These are phyloP conservation scores for Metschnikowia kunwiensis DNA, from an alignment of 805 yeast species.

Conservation along the genomic window DNA sequence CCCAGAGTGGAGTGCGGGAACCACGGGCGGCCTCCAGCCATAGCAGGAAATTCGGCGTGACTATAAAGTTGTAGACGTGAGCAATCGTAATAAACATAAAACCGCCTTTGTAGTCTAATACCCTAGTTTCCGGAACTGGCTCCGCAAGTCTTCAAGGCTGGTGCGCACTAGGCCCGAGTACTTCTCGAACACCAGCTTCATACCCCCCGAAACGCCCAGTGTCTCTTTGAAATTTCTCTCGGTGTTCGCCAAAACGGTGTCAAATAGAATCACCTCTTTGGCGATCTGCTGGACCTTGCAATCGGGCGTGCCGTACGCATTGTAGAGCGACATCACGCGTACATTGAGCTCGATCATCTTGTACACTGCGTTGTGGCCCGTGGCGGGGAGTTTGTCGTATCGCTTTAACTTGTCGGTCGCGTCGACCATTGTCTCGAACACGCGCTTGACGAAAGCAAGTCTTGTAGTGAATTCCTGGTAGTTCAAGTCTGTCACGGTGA, in stretches of 20 bases:
- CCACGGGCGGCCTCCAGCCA: too few relatives aligned
- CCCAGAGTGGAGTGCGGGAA: too few relatives aligned
- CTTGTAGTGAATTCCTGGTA: not conserved
- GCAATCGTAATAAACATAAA: too few relatives aligned
- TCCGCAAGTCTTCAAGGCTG: not conserved
- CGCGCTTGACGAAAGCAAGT: not conserved
- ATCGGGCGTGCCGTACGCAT: not conserved
- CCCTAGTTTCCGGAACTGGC: too few relatives aligned
- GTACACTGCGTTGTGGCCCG: not conserved
- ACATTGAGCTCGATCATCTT: not conserved
- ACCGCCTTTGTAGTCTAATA: too few relatives aligned
- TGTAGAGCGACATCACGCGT: not conserved
- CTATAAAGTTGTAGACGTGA: too few relatives aligned
- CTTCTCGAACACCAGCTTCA: not conserved
- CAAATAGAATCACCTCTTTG: too few relatives aligned
- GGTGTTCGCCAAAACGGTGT: too few relatives aligned
- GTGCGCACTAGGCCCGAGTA: not conserved
- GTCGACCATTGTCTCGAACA: not conserved
- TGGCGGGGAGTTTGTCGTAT: not conserved
- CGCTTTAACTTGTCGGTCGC: slow-evolving; percentile 3
- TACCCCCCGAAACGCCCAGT: not conserved
- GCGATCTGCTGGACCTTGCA: not conserved
- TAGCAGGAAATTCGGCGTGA: too few relatives aligned
- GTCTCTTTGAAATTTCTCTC: not conserved
- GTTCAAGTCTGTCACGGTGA: not conserved